Percentiles rank a stretch among this genome's conserved stretches.
phyloP scores from a whole-genome alignment of 257 asterid genomes.

The Handroanthus guayacan region DNA sequence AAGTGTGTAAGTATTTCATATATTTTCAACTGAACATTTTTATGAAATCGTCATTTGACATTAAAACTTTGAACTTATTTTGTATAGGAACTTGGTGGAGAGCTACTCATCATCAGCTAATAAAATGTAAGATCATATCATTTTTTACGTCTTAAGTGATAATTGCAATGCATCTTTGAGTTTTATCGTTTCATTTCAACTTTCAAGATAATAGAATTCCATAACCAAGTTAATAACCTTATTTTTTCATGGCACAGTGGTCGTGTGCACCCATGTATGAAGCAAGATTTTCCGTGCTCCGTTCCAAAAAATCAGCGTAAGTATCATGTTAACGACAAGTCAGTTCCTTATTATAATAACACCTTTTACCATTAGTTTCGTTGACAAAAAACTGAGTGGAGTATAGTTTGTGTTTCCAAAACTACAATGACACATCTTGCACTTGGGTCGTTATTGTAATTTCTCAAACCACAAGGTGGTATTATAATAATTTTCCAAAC shows the following conservation, averaged over 20 bases:
- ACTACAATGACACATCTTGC: no score
- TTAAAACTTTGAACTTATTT: conserved; percentile 32
- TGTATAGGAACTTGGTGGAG: conserved; percentile 82
- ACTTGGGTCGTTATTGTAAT: no score
- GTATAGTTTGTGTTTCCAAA: no score
- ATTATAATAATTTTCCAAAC: no score
- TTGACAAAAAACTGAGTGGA: no score
- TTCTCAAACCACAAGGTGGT: no score
- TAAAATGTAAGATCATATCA: conserved; percentile 54
- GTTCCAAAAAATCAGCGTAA: conserved; percentile 53
- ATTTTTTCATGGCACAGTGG: conserved; percentile 39
- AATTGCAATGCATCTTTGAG: not conserved
- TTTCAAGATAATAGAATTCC: conserved; percentile 22
- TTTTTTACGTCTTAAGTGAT: not conserved
- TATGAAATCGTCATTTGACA: conserved; percentile 10
- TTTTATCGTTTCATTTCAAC: not conserved
- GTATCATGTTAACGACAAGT: conserved; percentile 22
- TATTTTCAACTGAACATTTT: not conserved
- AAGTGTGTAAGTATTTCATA: conserved; percentile 70
- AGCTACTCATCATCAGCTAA: conserved; percentile 63
- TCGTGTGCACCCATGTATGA: conserved; percentile 62
- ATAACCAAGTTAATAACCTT: conserved; percentile 8
- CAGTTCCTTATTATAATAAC: no score
- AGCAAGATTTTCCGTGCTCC: conserved; percentile 73
- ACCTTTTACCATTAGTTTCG: no score